phyloP scores from a whole-genome alignment of 495 filamentous ascomycete species.

The Penicillium mononematosum region DNA sequence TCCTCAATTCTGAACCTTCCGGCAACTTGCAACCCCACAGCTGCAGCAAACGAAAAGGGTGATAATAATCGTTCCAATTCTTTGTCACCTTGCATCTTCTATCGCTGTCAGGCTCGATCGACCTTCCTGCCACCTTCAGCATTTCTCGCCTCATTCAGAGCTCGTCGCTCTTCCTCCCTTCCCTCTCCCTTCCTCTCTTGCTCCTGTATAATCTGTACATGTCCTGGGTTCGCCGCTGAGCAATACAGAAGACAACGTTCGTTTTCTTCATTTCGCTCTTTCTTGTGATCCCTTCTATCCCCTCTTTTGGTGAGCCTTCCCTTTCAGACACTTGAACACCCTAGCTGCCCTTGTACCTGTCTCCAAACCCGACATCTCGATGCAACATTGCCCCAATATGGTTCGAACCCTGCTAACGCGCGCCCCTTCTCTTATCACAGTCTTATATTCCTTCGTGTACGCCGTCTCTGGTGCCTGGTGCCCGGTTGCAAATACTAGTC shows the following conservation, averaged over 20 bases:
- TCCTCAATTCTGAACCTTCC: conserved; percentile 34
- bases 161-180: conserved; percentile 33
- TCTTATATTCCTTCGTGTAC: conserved; percentile 34
- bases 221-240: conserved; percentile 28
- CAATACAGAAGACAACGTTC: conserved; percentile 14
- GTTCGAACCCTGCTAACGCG: conserved; percentile 20
- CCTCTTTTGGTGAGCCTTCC: conserved; percentile 33
- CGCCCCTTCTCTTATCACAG: conserved; percentile 10
- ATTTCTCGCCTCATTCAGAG: conserved; percentile 28
- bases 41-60: conserved; percentile 40
- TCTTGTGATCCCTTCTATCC: conserved; percentile 20
- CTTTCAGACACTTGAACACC: conserved; percentile 14
- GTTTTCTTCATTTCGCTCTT: conserved; percentile 16
- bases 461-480: conserved; percentile 36
- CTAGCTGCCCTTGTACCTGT: conserved; percentile 6
- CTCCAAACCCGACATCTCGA: background rate
- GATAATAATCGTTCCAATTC: conserved; percentile 31
- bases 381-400: background rate
- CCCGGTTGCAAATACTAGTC: conserved; percentile 30
- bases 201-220: conserved; percentile 41
- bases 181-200: conserved; percentile 28
- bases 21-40: conserved; percentile 25
- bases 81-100: conserved; percentile 43
- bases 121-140: conserved; percentile 23
- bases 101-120: conserved; percentile 16